These are phyloP conservation scores for Daldinia vernicosa DNA, from an alignment of 495 filamentous ascomycete species.

Conservation along the genomic window DNA sequence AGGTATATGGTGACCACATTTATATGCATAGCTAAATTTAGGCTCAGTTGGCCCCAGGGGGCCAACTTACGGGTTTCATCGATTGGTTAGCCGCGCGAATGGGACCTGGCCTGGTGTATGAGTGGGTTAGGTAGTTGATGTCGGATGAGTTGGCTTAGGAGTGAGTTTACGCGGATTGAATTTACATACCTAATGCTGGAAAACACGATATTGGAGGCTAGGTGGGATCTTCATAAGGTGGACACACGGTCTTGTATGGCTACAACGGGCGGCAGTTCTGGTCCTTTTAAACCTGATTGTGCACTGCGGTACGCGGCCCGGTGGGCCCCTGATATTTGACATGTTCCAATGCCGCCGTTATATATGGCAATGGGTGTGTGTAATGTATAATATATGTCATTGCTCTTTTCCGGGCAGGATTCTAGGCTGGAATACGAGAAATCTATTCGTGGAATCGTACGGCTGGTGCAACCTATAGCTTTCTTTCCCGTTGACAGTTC, in stretches of 20 bases:
- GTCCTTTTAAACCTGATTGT: background rate
- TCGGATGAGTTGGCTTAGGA: background rate
- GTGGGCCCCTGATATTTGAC: background rate
- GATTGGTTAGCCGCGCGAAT: background rate
- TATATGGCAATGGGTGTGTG: background rate
- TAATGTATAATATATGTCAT: background rate
- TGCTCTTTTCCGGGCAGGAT: background rate
- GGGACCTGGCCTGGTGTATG: background rate
- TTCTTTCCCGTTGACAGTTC: background rate
- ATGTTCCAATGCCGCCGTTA: background rate
- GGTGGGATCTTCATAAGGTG: background rate
- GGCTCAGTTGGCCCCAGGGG: conserved; percentile 3
- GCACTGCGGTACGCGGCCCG: background rate
- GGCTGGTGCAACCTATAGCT: background rate
- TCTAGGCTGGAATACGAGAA: background rate
- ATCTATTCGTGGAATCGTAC: background rate
- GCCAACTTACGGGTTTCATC: background rate
- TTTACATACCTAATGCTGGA: background rate
- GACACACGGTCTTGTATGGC: background rate
- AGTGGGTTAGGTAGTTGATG: background rate
- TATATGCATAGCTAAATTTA: conserved; percentile 19
- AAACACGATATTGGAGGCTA: background rate
- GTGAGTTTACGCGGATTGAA: background rate
- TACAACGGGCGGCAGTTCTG: background rate
- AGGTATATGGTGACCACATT: conserved; percentile 8